These are phyloP conservation scores for Abortiporus biennis DNA, from an alignment of 1,284 basidiomycete genomes.

Conservation along the genomic window DNA sequence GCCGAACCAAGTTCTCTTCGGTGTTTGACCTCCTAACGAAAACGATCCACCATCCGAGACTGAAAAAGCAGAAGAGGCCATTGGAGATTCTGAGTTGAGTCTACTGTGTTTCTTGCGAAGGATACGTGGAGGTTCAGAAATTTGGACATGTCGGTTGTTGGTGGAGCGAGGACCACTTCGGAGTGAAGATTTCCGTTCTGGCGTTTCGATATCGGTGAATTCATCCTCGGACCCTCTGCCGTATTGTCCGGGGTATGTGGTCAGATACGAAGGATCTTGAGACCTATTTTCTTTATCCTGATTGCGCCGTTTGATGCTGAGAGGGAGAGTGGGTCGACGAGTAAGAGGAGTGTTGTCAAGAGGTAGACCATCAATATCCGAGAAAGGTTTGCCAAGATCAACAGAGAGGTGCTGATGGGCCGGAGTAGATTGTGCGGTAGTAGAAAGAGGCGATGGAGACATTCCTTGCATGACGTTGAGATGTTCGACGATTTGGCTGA, in stretches of 20 bases:
- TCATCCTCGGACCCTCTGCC: constrained; percentile 1
- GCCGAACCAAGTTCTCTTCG: constrained; percentile 82
- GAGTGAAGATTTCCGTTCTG: constrained; percentile 35
- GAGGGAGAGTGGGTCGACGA: constrained; percentile 20
- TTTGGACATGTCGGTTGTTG: constrained; percentile 37
- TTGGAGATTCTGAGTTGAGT: constrained; percentile 29
- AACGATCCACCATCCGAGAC: constrained; percentile 37
- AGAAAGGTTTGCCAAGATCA: constrained; percentile 10
- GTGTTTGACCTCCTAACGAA: constrained; percentile 37
- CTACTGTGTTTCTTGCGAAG: constrained; percentile 35
- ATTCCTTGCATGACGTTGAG: constrained; percentile 63
- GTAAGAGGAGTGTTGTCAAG: constrained; percentile 1
- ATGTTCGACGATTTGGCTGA: constrained; percentile 78
- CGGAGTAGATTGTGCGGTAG: not conserved
- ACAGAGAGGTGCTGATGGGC: constrained; percentile 9
- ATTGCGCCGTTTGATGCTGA: constrained; percentile 25
- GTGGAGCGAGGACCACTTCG: constrained; percentile 26
- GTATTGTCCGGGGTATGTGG: constrained; percentile 21
- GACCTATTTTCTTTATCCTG: constrained; percentile 27
- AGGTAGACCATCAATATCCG: constrained; percentile 1
- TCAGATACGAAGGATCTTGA: constrained; percentile 10
- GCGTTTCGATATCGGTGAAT: no score
- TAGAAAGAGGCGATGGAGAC: constrained; percentile 5
- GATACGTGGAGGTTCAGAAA: constrained; percentile 38
- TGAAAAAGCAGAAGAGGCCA: constrained; percentile 35